Conservation (phyloP, 805 yeast species). For the Ogataea henricii region DNA sequence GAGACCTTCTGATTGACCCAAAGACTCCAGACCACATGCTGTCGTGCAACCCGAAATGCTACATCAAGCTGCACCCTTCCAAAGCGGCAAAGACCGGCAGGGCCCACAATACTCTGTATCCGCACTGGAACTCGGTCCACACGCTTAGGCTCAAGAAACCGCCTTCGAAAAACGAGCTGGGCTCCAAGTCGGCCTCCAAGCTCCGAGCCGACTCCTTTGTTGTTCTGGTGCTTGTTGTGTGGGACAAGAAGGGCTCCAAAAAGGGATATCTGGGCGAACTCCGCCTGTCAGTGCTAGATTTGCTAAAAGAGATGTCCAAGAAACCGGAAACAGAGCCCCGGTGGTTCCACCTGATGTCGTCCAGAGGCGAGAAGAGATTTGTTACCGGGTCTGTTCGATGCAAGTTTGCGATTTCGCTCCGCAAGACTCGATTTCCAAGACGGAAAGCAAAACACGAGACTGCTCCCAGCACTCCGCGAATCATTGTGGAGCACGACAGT, state of each 20-base stretch:
- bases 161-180: constrained; percentile 12
- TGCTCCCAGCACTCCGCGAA: not conserved
- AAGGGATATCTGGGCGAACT: constrained; percentile 33
- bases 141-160: constrained; percentile 19
- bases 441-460: not conserved
- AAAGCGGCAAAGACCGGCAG: constrained; percentile 18
- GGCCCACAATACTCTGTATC: constrained; percentile 17
- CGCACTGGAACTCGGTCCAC: constrained; percentile 24
- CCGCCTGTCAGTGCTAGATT: constrained; percentile 27
- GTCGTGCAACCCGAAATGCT: constrained; percentile 26
- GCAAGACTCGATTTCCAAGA: not conserved
- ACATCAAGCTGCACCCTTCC: constrained; percentile 19
- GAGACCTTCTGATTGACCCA: constrained; percentile 17
- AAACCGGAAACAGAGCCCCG: constrained; percentile 20
- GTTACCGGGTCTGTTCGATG: constrained; percentile 31
- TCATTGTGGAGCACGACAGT: constrained; percentile 1
- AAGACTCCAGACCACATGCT: constrained; percentile 5
- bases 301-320: constrained; percentile 17
- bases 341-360: constrained; percentile 29
- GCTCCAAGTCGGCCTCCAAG: constrained; percentile 8
- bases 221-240: constrained; percentile 17
- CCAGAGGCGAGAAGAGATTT: constrained; percentile 27
- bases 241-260: constrained; percentile 25
- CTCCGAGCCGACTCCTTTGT: constrained; percentile 17
- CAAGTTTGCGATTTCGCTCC: constrained; percentile 21